phyloP scores from a whole-genome alignment of 2,329 filamentous ascomycete species.

The Simplicillium sp. region DNA sequence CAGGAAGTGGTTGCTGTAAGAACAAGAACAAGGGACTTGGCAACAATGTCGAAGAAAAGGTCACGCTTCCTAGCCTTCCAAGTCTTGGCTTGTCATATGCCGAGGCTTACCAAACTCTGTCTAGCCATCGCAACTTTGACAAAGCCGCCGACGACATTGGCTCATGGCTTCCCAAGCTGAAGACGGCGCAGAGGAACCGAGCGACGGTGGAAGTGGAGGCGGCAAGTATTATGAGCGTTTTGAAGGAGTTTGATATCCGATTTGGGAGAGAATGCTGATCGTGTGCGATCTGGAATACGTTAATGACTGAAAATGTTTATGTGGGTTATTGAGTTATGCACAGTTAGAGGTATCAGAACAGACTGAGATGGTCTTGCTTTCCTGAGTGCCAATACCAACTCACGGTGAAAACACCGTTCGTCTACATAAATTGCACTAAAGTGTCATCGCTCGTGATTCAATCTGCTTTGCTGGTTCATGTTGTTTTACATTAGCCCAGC shows the following conservation, averaged over 20 bases:
- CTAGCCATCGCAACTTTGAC: constrained; percentile 67
- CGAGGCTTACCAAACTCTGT: constrained; percentile 69
- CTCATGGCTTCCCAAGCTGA: constrained; percentile 67
- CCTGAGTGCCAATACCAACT: no score
- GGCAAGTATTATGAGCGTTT: constrained; percentile 76
- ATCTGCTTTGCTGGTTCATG: no score
- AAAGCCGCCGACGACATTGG: constrained; percentile 63
- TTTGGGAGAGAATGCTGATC: constrained; percentile 43
- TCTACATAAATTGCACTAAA: no score
- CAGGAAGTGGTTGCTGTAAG: constrained; percentile 58
- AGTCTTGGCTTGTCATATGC: constrained; percentile 61
- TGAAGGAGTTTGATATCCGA: constrained; percentile 70
- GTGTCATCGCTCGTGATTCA: no score
- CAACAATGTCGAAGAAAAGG: constrained; percentile 18
- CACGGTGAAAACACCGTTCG: no score
- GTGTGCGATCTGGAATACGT: no score
- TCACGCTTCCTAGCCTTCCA: constrained; percentile 23
- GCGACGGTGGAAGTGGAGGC: constrained; percentile 70
- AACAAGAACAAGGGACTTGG: constrained; percentile 19
- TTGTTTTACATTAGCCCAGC: no score
- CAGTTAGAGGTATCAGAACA: neutral
- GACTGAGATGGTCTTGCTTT: no score
- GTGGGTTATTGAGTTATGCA: neutral
- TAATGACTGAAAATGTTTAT: neutral
- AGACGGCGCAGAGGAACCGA: constrained; percentile 40